Conservation (phyloP, 1,284 basidiomycete species). For the Abortiporus biennis region DNA sequence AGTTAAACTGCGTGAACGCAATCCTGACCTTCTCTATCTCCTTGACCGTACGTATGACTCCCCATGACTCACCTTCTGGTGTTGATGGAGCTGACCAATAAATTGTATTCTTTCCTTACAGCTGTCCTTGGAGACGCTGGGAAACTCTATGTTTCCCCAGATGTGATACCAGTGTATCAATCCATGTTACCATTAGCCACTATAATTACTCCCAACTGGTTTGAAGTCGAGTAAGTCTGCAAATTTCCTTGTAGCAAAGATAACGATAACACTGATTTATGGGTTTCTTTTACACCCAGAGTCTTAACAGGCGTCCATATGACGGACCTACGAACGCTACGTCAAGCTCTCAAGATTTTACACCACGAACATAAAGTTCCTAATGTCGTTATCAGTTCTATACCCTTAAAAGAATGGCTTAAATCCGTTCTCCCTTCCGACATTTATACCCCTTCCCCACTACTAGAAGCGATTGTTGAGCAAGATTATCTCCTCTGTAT, state of each 20-base stretch:
- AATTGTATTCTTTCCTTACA: slow-evolving; percentile 22
- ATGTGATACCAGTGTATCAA: slow-evolving; percentile 88
- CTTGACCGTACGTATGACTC: slow-evolving; percentile 72
- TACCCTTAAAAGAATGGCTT: slow-evolving; percentile 61
- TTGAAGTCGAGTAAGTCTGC: slow-evolving; percentile 84
- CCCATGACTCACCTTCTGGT: neutral
- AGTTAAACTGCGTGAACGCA: slow-evolving; percentile 47
- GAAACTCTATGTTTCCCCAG: slow-evolving; percentile 80
- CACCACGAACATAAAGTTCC: slow-evolving; percentile 74
- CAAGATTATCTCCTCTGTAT: slow-evolving; percentile 66
- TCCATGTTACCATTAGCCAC: slow-evolving; percentile 75
- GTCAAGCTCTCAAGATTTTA: slow-evolving; percentile 63
- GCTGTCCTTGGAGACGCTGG: slow-evolving; percentile 91
- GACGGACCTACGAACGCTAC: slow-evolving; percentile 59
- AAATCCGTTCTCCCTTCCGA: slow-evolving; percentile 38
- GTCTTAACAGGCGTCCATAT: slow-evolving; percentile 72
- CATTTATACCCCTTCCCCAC: slow-evolving; percentile 30
- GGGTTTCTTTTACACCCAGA: slow-evolving; percentile 30
- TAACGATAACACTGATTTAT: too few species aligned
- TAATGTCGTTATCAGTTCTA: slow-evolving; percentile 90
- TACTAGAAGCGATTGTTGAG: too few species aligned
- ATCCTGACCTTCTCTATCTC: slow-evolving; percentile 72
- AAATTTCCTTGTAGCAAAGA: neutral
- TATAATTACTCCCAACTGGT: slow-evolving; percentile 97
- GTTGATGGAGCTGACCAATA: neutral